Conservation (phyloP, 2,329 filamentous ascomycete genomes). For the Claviceps purpurea region DNA sequence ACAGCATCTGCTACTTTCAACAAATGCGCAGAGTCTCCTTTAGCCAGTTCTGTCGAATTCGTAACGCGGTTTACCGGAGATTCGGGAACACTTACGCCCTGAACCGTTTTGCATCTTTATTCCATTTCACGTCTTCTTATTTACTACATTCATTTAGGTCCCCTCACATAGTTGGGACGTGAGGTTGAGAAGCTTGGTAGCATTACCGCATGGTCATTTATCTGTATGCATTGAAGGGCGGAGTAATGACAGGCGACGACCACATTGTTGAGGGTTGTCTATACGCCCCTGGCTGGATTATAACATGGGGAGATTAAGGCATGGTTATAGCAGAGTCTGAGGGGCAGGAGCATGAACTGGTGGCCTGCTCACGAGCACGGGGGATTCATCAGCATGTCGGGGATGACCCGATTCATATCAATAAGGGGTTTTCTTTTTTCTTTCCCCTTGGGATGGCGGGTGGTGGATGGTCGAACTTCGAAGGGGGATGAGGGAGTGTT, state of each 20-base stretch:
- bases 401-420: background rate
- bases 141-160: slow-evolving; percentile 1
- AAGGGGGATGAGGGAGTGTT: too few species aligned
- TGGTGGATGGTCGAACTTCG: background rate
- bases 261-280: background rate
- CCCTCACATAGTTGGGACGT: background rate
- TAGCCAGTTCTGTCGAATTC: background rate
- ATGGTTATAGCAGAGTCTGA: background rate
- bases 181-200: background rate
- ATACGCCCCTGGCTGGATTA: background rate
- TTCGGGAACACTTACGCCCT: background rate
- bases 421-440: background rate
- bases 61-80: background rate
- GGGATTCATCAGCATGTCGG: background rate
- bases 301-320: background rate
- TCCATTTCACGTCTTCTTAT: background rate
- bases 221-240: background rate
- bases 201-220: slow-evolving; percentile 1
- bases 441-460: background rate
- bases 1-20: background rate
- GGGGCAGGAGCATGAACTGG: background rate
- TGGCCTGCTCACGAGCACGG: background rate
- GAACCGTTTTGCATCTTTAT: background rate
- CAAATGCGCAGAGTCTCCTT: background rate
- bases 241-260: background rate